These are phyloP conservation scores for Fusarium sp. DNA, from an alignment of 2,329 filamentous ascomycete genomes.

Conservation along the genomic window DNA sequence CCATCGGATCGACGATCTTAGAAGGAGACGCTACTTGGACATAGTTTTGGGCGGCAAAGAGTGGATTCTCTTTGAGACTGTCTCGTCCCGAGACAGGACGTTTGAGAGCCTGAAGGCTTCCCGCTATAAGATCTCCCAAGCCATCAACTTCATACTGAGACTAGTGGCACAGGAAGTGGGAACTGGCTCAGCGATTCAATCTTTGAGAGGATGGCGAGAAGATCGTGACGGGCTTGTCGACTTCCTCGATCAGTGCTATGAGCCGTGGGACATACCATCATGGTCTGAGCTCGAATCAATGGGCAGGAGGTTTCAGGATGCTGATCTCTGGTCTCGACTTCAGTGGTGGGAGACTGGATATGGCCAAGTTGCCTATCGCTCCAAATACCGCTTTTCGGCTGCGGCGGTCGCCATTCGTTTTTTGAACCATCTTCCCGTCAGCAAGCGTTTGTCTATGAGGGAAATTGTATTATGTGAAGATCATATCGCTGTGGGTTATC, in stretches of 20 bases:
- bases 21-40: neutral
- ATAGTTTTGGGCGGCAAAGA: fast-evolving
- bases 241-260: neutral
- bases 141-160: neutral
- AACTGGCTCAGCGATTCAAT: neutral
- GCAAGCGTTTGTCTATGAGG: neutral
- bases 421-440: neutral
- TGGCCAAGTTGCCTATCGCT: neutral
- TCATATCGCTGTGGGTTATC: neutral
- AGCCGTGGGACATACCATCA: neutral
- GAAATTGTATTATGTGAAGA: neutral
- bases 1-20: neutral
- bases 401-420: slow-evolving; percentile 3
- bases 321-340: neutral
- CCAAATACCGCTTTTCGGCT: slow-evolving; percentile 16
- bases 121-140: neutral
- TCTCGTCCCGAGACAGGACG: neutral
- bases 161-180: neutral
- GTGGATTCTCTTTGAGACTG: neutral
- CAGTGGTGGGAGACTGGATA: neutral
- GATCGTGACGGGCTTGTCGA: neutral
- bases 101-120: neutral
- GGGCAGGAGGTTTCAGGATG: neutral
- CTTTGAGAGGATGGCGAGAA: neutral
- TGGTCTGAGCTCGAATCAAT: neutral